Conservation (phyloP, 768 basidiomycete species). For the Tricholoma hemisulphureum region DNA sequence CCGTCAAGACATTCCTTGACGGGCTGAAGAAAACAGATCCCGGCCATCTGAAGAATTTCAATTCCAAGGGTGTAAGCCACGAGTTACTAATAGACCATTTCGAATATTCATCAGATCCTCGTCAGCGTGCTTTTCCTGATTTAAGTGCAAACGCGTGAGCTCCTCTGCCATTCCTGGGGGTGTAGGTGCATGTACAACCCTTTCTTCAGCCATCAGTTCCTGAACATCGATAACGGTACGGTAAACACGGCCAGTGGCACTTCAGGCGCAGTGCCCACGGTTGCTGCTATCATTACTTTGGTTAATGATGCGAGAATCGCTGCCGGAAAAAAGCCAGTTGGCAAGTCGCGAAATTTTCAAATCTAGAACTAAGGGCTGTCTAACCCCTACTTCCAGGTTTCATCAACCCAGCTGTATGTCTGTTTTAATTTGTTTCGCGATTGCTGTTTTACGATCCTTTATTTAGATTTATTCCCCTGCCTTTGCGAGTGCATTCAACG, state of each 20-base stretch:
- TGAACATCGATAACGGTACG: slow-evolving; percentile 26
- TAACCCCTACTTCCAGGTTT: slow-evolving; percentile 26
- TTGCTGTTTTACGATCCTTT: neutral
- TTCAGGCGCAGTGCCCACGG: slow-evolving; percentile 31
- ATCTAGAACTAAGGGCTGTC: slow-evolving; percentile 24
- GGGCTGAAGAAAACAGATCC: slow-evolving; percentile 33
- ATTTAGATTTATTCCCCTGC: slow-evolving; percentile 26
- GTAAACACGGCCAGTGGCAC: slow-evolving; percentile 29
- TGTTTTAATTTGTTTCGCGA: neutral
- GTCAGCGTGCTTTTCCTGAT: slow-evolving; percentile 35
- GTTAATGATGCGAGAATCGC: slow-evolving; percentile 39
- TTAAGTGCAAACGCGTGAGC: slow-evolving; percentile 37
- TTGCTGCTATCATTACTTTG: slow-evolving; percentile 37
- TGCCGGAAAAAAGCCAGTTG: slow-evolving; percentile 35
- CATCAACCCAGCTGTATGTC: slow-evolving; percentile 42
- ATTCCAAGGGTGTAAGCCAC: slow-evolving; percentile 31
- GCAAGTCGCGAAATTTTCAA: slow-evolving; percentile 7
- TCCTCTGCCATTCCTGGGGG: slow-evolving; percentile 6
- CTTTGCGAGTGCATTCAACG: slow-evolving; percentile 39
- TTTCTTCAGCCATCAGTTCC: slow-evolving; percentile 8
- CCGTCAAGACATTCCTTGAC: slow-evolving; percentile 30
- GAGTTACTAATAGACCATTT: neutral
- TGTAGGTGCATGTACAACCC: neutral
- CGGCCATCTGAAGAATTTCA: slow-evolving; percentile 20
- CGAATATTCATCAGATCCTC: neutral